Evolutionary conservation across 805 yeast genomes (phyloP).

Genomic region (Ogataea sp.): DNA sequence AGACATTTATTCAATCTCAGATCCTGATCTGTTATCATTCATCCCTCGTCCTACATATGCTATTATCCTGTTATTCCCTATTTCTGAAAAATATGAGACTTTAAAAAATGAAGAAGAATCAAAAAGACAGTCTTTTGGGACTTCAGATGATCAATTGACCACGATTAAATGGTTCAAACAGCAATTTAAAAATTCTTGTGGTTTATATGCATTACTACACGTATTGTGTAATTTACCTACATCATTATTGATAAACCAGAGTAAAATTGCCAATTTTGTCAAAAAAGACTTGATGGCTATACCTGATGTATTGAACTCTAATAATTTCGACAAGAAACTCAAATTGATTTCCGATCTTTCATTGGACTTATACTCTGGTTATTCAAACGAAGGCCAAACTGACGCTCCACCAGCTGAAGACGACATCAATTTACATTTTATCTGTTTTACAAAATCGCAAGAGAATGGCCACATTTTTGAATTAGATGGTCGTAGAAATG

Average conservation of each 20-base stretch:
- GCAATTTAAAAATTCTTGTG: constrained; percentile 84
- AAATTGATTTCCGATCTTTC: constrained; percentile 20
- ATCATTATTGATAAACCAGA: constrained; percentile 34
- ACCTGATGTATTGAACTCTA: constrained; percentile 10
- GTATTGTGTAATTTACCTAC: constrained; percentile 36
- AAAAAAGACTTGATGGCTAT: constrained; percentile 2
- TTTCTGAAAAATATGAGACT: constrained; percentile 53
- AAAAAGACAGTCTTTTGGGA: constrained; percentile 6
- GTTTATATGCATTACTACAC: constrained; percentile 82
- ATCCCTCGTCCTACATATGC: constrained; percentile 78
- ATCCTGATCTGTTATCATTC: constrained; percentile 70
- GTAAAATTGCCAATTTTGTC: constrained; percentile 17
- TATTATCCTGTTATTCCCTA: constrained; percentile 74
- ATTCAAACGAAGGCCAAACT: constrained; percentile 52
- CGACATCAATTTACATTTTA: constrained; percentile 64
- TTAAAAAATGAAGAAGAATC: constrained; percentile 28
- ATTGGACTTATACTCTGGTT: constrained; percentile 29
- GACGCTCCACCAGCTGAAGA: constrained; percentile 54
- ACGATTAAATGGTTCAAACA: constrained; percentile 74
- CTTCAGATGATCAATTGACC: constrained; percentile 22
- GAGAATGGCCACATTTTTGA: constrained; percentile 60
- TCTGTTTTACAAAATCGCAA: constrained; percentile 52
- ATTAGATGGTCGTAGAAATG: constrained; percentile 79
- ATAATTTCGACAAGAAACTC: constrained; percentile 15
- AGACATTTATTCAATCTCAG: constrained; percentile 82